Base-by-base conservation (phyloP, 2,329 filamentous ascomycete species). In the Xylogone sp. region DNA sequence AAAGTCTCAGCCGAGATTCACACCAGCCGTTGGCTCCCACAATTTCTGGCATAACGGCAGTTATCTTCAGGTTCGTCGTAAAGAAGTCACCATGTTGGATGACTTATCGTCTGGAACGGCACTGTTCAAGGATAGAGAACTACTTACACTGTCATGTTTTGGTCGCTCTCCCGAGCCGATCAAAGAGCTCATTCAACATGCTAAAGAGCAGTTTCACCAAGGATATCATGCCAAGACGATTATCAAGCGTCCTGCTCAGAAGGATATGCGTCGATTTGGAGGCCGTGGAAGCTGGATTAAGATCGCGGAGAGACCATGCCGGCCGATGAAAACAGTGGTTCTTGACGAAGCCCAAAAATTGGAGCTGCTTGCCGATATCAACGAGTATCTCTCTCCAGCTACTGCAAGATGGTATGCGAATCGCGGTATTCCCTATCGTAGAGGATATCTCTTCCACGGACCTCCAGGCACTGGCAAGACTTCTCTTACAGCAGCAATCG, bases 401-500 rank as follows among this genome's bases (percentile, higher is more conserved):
- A 88, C 83, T 0, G 80, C 83, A 1, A 75, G 77, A 9, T 93
- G 87, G 34, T 93, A 93, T 62, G 82, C 86, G 0, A 83, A 83
- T 45, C 76, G 87, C 2, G 88, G 88, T 0, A 89, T 93, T 24
- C 88, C 88, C 0, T 83, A 92, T 48, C 77, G 89, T 0, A 72
- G 89, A 24, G 90, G 89, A 0, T 93, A 92, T 60, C 76, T 93
- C 0, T 89, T 93, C 57, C 78, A 90, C 59, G 88, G 89, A 0
- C 86, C 86, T 0, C 87, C 87, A 0, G 87, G 87, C 0, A 89
- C n/a, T 0, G 87, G 87, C 19, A 91, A 90, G 68, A 88, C 83
- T 0, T 83, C 78, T 24, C 75, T 88, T 13, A 84, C 79, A 0
- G 84, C 85, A 60, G 83, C 84, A 0, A 68, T 88, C 8, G 84